Base-by-base conservation (phyloP, 306 rosid genomes). In the Quercus suber region DNA sequence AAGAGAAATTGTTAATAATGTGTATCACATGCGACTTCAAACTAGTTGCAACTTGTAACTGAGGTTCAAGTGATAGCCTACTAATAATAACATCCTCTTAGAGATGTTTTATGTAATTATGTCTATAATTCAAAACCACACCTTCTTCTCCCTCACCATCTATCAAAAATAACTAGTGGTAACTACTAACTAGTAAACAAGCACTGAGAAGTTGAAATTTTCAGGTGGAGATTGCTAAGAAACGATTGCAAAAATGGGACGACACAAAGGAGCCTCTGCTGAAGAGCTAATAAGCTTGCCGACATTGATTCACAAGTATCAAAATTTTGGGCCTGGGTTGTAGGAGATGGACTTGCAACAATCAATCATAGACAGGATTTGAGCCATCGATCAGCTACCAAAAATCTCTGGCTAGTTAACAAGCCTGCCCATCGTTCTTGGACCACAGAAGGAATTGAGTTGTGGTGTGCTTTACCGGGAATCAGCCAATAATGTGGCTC, bases 171-270 rank as follows among this genome's bases (percentile, higher is more conserved):
- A 37, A 37, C 11, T 49, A 10, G 18, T 23, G 67, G 18, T 11
- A 21, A 21, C 17, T 49, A 1, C 4, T 11, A 9, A 58, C 17
- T 49, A 1, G 14, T 11, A 9, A 58, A 59, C 12, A 59, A 23
- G 6, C 7, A 4, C 18, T 11, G 30, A 12, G n/a, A 5, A 10
- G 35, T 31, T 41, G 73, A 13, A 35, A 77, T 31, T 64, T 64
- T 53, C 86, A 90, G 93, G 91, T 90, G 51, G 79, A 76, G 18
- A 80, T 13, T 8, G 79, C 91, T 6, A 90, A 31, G 68, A 35
- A 69, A 19, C 86, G 89, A 28, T 45, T 90, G 86, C 79, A 84
- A 18, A 82, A 82, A 53, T 90, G 90, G 89, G 90, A 84, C 1
- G 71, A 73, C 35, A 71, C 81, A 65, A 75, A 77, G 71, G 70